Evolutionary conservation across 2,329 filamentous ascomycete genomes (phyloP).

Genomic region (Colletotrichum theobromicola): DNA sequence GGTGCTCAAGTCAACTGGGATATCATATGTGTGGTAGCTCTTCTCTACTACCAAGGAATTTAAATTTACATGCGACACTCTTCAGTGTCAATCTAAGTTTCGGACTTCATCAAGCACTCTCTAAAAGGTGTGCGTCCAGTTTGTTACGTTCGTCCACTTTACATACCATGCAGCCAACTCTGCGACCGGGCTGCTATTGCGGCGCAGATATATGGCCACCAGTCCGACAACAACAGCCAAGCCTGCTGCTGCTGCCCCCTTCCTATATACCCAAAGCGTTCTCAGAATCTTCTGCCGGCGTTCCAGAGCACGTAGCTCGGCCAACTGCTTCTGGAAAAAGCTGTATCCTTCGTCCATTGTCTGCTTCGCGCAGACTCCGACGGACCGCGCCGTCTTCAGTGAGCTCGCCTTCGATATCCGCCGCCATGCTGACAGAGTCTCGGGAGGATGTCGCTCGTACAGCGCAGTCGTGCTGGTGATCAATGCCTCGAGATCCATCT

Average conservation of each 20-base stretch:
- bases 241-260: slow-evolving; percentile 65
- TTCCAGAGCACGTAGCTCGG: slow-evolving; percentile 73
- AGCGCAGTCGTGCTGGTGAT: slow-evolving; percentile 70
- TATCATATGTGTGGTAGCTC: slow-evolving; percentile 1
- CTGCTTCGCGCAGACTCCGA: slow-evolving; percentile 55
- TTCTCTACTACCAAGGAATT: not conserved
- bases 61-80: not conserved
- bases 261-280: slow-evolving; percentile 68
- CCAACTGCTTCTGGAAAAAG: slow-evolving; percentile 74
- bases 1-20: slow-evolving; percentile 2
- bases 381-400: slow-evolving; percentile 78
- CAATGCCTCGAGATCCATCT: slow-evolving; percentile 80
- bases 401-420: slow-evolving; percentile 77
- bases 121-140: slow-evolving; percentile 20
- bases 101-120: not conserved
- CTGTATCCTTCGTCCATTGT: slow-evolving; percentile 68
- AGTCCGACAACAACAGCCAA: slow-evolving; percentile 71
- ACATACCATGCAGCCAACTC: slow-evolving; percentile 20
- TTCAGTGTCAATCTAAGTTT: not conserved
- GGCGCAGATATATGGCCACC: slow-evolving; percentile 71
- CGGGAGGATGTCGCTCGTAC: slow-evolving; percentile 72
- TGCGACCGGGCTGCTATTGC: slow-evolving; percentile 35
- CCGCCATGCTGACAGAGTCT: slow-evolving; percentile 73
- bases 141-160: slow-evolving; percentile 20
- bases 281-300: slow-evolving; percentile 53